Conservation (phyloP, 495 filamentous ascomycete genomes). For the Hypomontagnella monticulosa region DNA sequence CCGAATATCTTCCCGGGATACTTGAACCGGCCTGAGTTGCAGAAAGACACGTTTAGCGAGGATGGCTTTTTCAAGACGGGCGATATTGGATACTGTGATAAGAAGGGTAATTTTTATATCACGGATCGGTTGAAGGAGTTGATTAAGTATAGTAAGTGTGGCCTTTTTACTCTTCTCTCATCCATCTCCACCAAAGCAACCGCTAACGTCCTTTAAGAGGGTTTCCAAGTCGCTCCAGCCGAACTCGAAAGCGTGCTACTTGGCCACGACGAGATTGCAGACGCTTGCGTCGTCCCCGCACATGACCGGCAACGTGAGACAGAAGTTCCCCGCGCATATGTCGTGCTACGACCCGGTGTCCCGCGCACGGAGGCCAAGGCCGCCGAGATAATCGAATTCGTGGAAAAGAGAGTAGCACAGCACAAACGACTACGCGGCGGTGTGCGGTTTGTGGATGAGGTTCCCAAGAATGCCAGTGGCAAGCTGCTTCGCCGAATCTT, state of each 20-base stretch:
- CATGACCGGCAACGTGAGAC: conserved; percentile 73
- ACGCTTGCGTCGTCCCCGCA: conserved; percentile 88
- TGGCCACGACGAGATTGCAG: conserved; percentile 75
- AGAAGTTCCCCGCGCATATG: conserved; percentile 85
- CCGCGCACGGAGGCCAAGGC: conserved; percentile 61
- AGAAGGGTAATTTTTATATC: conserved; percentile 64
- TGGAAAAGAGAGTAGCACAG: conserved; percentile 61
- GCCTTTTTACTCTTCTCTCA: background rate
- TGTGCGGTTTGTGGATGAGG: conserved; percentile 78
- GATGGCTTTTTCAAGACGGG: conserved; percentile 90
- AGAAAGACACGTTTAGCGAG: conserved; percentile 67
- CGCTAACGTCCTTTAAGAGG: conserved; percentile 54
- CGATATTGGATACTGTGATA: conserved; percentile 71
- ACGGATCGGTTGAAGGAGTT: conserved; percentile 91
- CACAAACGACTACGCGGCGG: conserved; percentile 83
- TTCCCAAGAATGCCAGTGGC: conserved; percentile 86
- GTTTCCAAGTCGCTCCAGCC: conserved; percentile 88
- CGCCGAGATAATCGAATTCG: conserved; percentile 69
- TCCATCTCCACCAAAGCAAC: background rate
- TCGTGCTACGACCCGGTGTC: conserved; percentile 70
- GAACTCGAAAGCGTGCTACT: conserved; percentile 85
- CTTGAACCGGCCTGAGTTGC: conserved; percentile 73
- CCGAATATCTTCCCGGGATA: conserved; percentile 83
- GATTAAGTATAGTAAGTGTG: conserved; percentile 77
- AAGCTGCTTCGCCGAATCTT: conserved; percentile 85